Base-by-base conservation (phyloP, 495 filamentous ascomycete species). In the Usnea hakonensis region DNA sequence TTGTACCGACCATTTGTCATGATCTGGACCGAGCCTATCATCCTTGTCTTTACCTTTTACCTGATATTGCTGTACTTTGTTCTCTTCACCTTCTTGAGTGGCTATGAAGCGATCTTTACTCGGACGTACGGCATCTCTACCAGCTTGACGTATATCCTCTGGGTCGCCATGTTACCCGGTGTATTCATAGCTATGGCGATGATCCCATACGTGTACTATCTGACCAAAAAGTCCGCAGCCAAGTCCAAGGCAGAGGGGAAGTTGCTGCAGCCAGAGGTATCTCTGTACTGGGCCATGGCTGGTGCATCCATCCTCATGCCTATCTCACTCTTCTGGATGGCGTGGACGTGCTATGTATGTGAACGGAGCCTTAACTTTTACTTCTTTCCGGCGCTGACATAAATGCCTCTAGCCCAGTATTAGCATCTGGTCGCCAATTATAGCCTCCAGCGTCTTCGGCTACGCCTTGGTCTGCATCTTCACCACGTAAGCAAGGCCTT, bases 391-490 rank as follows among this genome's bases (percentile, higher is more conserved):
- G 38, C 38, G 38, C 38, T 43, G 38, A 43, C 38, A 9, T 43
- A n/a, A n/a, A n/a, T 43, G 10, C 19, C 19, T 19, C 10, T 19
- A 43, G 77, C 79, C 0, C 83, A 85, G 0, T 74, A 80, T 1
- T 83, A 89, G 36, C 88, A 89, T 70, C 87, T 86, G 83, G 81
- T 87, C 43, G 53, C 85, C 88, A 17, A 88, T 92, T 64, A 71
- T 87, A 2, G 85, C 86, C 5, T 87, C 87, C n/a, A 73, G 90
- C 5, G 84, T 85, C 0, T 92, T 90, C 68, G 89, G 89, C 0
- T 90, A 90, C 65, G 79, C 78, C 3, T 73, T 86, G 3, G 79
- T 84, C 55, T 92, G 90, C 70, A 88, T 91, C 65, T 89, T 90
- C 67, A 79, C 83, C 0, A 79, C 74, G 2, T 88, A n/a, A n/a